Evolutionary conservation across 805 yeast genomes (phyloP), one percentile per base, ranked within the genome.

Genomic region (Starmerella ratchasimensis): DNA sequence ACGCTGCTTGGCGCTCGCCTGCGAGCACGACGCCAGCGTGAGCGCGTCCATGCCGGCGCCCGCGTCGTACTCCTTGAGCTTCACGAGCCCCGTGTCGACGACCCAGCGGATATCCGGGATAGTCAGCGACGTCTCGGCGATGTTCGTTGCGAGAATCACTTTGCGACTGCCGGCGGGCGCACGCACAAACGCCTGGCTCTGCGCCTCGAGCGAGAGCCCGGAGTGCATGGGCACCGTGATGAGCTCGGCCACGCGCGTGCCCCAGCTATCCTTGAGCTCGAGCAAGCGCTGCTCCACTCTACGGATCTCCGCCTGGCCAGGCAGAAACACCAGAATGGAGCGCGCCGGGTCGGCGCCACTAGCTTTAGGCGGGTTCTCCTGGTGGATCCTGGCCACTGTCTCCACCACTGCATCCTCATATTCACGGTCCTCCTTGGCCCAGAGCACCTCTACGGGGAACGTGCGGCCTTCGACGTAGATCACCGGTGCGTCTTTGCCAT

Each of bases 271-370:
- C 13, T 23, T 21, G 16, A 86, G 55, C 5, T 28, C 28, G 13
- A 7, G 4, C 13, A 44, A 37, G 16, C 6, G 18, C 11, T 23
- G 32, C 32, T 76, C 82, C 38, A 54, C 50, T 1, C 88, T 72
- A 52, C 88, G 97, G 51, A 90, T 90, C 53, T 90, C 98, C 38
- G 84, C 96, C 53, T 86, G 93, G 50, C 98, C 98, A 0, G 95
- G 84, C 27, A 86, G 58, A 54, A 86, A 86, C 1, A 84, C 93
- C 20, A 86, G 59, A 8, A 86, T 77, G 53, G 84, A 95, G 4
- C 96, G 95, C 8, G 14, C 6, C 18, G 5, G n/a, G 13, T 29
- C 34, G n/a, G n/a, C n/a, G n/a, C n/a, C n/a, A n/a, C n/a, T n/a
- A n/a, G n/a, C n/a, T n/a, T n/a, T n/a, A n/a, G n/a, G n/a, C n/a